Base-by-base conservation (phyloP, 2,329 filamentous ascomycete species). In the Fusarium sp. region DNA sequence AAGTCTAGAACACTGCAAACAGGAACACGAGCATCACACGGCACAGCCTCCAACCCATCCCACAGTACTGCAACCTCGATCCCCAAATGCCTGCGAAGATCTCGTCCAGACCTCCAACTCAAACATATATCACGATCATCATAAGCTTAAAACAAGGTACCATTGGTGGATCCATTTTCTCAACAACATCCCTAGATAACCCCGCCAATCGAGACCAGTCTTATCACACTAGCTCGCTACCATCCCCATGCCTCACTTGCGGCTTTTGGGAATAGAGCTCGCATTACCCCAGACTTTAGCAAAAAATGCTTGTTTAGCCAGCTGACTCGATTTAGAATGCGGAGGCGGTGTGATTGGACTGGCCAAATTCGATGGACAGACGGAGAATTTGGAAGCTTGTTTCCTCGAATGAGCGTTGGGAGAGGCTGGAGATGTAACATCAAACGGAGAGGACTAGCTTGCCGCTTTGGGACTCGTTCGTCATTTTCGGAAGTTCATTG, bases 391-490 rank as follows among this genome's bases (percentile, higher is more conserved):
- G 24, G 12, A 14, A 16, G 12, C 20, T 24, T 37, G 30, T 69
- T 71, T 60, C 69, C 69, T 72, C 69, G 61, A 71, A 71, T 71
- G 32, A 70, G 54, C 37, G 24, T 48, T 24, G 29, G 27, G 14
- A 4, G 13, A 20, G 7, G 46, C 9, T 48, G 14, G 46, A 54
- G 42, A 69, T 71, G 69, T 69, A 71, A 71, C 69, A 56, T 46
- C 25, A 54, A 29, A 68, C 69, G 69, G 69, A 71, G 13, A 32
- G 8, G 41, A 32, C 41, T 34, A 44, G 20, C 11, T 59, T 71
- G 18, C 69, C 69, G 4, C 20, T 59, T 56, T 53, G 10, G 61
- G 69, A 70, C 51, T 60, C 47, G 42, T 20, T 16, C 25, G 16
- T n/a, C 7, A 41, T 34, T 20, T 7, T 13, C 14, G 6, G 6